Conservation (phyloP, 352 stramenopile genomes). For the Peronospora belbahrii region DNA sequence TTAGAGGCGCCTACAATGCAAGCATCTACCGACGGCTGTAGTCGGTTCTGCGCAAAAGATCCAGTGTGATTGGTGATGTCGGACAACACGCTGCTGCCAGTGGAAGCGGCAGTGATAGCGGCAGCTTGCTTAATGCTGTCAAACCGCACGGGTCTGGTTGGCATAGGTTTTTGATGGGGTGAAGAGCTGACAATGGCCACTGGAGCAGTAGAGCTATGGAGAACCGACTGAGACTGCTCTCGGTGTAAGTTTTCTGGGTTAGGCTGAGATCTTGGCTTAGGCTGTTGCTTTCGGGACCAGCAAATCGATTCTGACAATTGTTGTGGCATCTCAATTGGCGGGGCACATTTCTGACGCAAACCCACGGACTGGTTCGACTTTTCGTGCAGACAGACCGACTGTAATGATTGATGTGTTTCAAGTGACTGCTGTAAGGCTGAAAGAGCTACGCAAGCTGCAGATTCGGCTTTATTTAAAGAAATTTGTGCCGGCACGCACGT, state of each 20-base stretch:
- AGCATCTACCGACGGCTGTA: conserved; percentile 8
- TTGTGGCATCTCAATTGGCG: neutral
- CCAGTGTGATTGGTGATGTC: conserved; percentile 64
- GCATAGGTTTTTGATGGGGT: neutral
- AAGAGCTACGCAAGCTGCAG: conserved; percentile 14
- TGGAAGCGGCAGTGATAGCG: neutral
- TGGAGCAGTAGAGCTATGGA: neutral
- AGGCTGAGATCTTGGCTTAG: neutral
- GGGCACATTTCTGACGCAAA: neutral
- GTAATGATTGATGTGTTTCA: conserved; percentile 8
- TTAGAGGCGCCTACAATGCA: neutral
- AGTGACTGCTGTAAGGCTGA: conserved; percentile 20
- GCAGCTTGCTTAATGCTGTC: conserved; percentile 2
- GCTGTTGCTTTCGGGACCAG: neutral
- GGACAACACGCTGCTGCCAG: conserved; percentile 28
- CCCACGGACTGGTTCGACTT: conserved; percentile 1
- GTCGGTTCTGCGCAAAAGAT: conserved; percentile 10
- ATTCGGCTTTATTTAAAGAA: conserved; percentile 1
- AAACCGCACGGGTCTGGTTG: conserved; percentile 1
- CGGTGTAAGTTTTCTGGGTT: conserved; percentile 8
- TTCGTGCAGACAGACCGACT: conserved; percentile 1
- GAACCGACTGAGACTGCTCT: conserved; percentile 2
- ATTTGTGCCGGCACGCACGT: conserved; percentile 6
- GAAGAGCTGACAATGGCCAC: conserved; percentile 1
- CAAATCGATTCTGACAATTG: neutral